Percentiles rank a stretch among this genome's conserved stretches.
Evolutionary conservation across 1,284 basidiomycete species (phyloP).

Genomic region (Clitocybe nebularis): DNA sequence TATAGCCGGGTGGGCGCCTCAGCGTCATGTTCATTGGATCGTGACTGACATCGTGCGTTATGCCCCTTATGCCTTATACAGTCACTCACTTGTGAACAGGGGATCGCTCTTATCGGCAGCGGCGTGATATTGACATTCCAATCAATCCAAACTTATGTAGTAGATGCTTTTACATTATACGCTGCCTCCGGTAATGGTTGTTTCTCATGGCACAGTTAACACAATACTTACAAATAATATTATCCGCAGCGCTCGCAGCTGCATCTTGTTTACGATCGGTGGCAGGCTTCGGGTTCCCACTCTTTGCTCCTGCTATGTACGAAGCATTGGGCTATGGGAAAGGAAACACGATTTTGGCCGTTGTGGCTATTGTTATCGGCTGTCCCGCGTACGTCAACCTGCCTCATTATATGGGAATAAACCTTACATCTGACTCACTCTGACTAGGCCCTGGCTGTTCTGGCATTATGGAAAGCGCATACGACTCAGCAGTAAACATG

Average conservation of each 20-base stretch:
- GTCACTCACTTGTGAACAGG: conserved; percentile 30
- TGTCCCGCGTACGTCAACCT: conserved; percentile 57
- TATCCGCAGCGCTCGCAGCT: conserved; percentile 48
- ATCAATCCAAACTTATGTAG: conserved; percentile 58
- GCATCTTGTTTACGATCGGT: conserved; percentile 54
- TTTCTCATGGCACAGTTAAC: conserved; percentile 5
- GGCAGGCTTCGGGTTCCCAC: conserved; percentile 63
- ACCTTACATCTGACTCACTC: not conserved
- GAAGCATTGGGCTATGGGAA: conserved; percentile 59
- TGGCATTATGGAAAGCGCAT: conserved; percentile 30
- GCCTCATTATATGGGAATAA: not conserved
- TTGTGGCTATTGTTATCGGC: conserved; percentile 50
- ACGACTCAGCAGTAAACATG: conserved; percentile 13
- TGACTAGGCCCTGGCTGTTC: conserved; percentile 46
- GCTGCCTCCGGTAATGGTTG: conserved; percentile 60
- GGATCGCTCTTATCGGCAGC: conserved; percentile 50
- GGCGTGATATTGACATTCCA: conserved; percentile 57
- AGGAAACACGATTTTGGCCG: conserved; percentile 59
- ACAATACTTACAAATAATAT: not conserved
- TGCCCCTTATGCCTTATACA: not conserved
- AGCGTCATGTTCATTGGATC: conserved; percentile 54
- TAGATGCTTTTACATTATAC: conserved; percentile 64
- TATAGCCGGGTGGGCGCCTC: conserved; percentile 58
- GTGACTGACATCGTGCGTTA: conserved; percentile 47
- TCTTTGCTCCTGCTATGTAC: conserved; percentile 68